Percentiles rank a stretch among this genome's conserved stretches.
Evolutionary conservation across 2,329 filamentous ascomycete genomes (phyloP).

Genomic region (Aureobasidium sp.): DNA sequence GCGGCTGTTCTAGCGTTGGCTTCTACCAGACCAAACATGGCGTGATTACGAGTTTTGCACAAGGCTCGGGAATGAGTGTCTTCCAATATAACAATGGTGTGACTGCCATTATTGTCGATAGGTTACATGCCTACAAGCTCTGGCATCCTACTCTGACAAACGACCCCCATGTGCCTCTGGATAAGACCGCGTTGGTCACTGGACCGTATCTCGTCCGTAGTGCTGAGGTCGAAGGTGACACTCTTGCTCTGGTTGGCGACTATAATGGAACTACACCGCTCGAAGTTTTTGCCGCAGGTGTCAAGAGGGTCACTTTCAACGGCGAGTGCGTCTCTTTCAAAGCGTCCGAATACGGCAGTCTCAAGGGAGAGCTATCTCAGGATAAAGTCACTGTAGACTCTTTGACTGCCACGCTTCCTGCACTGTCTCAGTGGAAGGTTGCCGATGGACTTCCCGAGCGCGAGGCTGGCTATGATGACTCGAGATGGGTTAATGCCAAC

Average conservation of each 20-base stretch:
- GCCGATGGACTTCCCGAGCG: constrained; percentile 46
- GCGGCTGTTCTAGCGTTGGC: constrained; percentile 37
- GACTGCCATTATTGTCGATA: constrained; percentile 48
- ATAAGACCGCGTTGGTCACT: constrained; percentile 29
- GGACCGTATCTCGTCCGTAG: constrained; percentile 37
- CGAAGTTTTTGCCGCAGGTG: constrained; percentile 34
- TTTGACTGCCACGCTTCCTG: constrained; percentile 29
- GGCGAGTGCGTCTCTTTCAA: constrained; percentile 26
- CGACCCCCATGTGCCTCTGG: constrained; percentile 39
- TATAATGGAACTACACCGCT: constrained; percentile 30
- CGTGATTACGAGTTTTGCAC: constrained; percentile 24
- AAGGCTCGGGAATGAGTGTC: constrained; percentile 25
- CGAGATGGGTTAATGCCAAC: constrained; percentile 37
- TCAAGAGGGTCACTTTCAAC: constrained; percentile 34
- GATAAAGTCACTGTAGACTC: constrained; percentile 21
- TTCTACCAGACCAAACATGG: constrained; percentile 31
- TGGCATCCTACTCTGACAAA: constrained; percentile 46
- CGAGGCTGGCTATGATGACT: constrained; percentile 37
- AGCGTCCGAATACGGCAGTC: constrained; percentile 30
- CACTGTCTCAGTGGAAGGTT: constrained; percentile 41
- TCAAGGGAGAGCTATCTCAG: constrained; percentile 28
- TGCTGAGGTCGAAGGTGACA: constrained; percentile 31
- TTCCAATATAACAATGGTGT: constrained; percentile 46
- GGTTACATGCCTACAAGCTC: constrained; percentile 49
- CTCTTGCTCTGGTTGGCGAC: constrained; percentile 30